Evolutionary conservation across 306 rosid genomes (phyloP).

Genomic region (peach (Prunus persica)): DNA sequence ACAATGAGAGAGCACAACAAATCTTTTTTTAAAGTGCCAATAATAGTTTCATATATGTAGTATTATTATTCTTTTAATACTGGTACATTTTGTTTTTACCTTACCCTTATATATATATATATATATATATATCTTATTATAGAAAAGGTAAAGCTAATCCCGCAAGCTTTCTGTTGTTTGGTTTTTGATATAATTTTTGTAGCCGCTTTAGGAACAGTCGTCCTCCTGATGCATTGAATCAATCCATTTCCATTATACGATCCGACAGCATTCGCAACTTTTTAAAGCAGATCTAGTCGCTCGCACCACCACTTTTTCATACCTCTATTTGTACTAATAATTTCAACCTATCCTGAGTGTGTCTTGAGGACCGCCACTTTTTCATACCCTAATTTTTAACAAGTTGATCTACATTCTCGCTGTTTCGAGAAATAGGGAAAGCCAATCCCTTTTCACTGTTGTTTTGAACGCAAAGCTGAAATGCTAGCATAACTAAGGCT

Average conservation of each 20-base stretch:
- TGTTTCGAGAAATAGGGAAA: neutral
- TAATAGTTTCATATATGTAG: too few relatives aligned
- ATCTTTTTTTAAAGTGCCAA: too few relatives aligned
- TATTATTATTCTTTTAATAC: too few relatives aligned
- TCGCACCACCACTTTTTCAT: too few relatives aligned
- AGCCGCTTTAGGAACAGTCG: constrained; percentile 5
- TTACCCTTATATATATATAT: too few relatives aligned
- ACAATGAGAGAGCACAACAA: too few relatives aligned
- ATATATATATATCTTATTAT: too few relatives aligned
- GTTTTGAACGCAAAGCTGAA: neutral
- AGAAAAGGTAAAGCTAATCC: too few relatives aligned
- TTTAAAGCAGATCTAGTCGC: neutral
- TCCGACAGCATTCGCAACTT: neutral
- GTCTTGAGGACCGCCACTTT: neutral
- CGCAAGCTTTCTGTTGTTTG: too few relatives aligned
- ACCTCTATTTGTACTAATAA: too few relatives aligned
- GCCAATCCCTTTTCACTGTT: neutral
- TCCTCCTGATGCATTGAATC: neutral
- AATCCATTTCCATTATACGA: neutral
- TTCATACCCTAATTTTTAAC: neutral
- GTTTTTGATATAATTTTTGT: neutral
- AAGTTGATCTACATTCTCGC: neutral
- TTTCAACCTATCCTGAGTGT: neutral
- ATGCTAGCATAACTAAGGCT: neutral
- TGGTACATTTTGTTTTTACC: too few relatives aligned